Evolutionary conservation across 139 green algal species (phyloP).

Genomic region (Coccomyxa sp.): DNA sequence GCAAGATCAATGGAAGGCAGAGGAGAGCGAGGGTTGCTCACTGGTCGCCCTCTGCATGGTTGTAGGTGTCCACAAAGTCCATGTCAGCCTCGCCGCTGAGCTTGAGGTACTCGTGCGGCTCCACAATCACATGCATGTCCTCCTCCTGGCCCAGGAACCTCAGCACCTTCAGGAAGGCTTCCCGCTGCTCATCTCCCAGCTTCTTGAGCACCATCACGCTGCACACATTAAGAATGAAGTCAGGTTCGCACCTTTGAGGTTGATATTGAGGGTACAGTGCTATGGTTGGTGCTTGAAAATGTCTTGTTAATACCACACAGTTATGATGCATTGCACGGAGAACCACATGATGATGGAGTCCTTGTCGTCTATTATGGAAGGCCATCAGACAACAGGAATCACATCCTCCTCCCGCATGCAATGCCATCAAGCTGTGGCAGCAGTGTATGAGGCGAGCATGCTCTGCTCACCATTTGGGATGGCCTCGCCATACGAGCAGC

Average conservation of each 20-base stretch:
- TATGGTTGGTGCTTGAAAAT: not conserved
- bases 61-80: conserved; percentile 2
- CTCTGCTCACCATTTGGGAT: conserved; percentile 61
- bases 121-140: conserved; percentile 79
- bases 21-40: no score
- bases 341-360: no score
- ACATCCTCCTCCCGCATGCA: no score
- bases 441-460: no score
- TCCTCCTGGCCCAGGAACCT: conserved; percentile 63
- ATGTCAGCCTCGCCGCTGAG: conserved; percentile 16
- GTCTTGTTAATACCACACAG: not conserved
- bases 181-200: conserved; percentile 78
- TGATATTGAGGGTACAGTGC: not conserved
- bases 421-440: no score
- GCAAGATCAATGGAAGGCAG: no score
- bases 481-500: conserved; percentile 90
- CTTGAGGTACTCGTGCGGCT: conserved; percentile 70
- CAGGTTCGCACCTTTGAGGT: not conserved
- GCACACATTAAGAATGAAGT: conserved; percentile 3
- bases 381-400: no score
- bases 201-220: conserved; percentile 97
- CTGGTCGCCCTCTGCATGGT: not conserved
- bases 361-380: no score
- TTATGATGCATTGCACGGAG: no score
- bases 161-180: conserved; percentile 61